Evolutionary conservation across 768 basidiomycete species (phyloP).

Genomic region (Harrya chromipes): DNA sequence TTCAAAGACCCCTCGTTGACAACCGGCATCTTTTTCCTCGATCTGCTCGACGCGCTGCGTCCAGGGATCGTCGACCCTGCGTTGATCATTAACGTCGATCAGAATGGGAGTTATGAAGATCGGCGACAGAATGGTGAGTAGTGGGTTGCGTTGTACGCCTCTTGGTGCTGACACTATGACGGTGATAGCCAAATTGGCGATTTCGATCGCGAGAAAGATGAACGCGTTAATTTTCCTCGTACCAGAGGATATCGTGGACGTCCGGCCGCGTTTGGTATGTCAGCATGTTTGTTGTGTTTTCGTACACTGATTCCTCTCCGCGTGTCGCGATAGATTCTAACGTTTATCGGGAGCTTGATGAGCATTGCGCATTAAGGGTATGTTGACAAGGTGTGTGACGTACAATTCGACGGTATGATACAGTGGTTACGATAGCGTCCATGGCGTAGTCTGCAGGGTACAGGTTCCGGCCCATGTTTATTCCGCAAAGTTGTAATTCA

Average conservation of each 20-base stretch:
- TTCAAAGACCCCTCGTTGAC: slow-evolving; percentile 93
- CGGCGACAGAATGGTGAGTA: slow-evolving; percentile 87
- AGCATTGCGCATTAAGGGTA: slow-evolving; percentile 43
- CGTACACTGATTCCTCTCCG: background rate
- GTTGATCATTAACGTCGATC: slow-evolving; percentile 63
- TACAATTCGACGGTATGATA: too few relatives aligned
- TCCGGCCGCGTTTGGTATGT: slow-evolving; percentile 84
- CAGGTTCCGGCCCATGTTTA: too few relatives aligned
- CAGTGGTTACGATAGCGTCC: too few relatives aligned
- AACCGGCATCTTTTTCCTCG: slow-evolving; percentile 87
- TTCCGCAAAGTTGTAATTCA: too few relatives aligned
- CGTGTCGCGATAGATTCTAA: slow-evolving; percentile 59
- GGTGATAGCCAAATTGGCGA: slow-evolving; percentile 83
- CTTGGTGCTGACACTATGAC: background rate
- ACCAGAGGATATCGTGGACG: slow-evolving; percentile 95
- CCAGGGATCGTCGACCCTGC: slow-evolving; percentile 94
- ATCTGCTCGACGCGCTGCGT: slow-evolving; percentile 84
- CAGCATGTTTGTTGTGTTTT: background rate
- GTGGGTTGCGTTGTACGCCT: background rate
- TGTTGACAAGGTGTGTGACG: background rate
- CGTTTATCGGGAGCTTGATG: slow-evolving; percentile 95
- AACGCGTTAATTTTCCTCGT: slow-evolving; percentile 95
- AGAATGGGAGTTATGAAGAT: slow-evolving; percentile 72
- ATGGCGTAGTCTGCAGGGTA: too few relatives aligned
- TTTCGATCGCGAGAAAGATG: slow-evolving; percentile 98